phyloP scores from a whole-genome alignment of 768 basidiomycete genomes.

The Fomitopsis pulvina region DNA sequence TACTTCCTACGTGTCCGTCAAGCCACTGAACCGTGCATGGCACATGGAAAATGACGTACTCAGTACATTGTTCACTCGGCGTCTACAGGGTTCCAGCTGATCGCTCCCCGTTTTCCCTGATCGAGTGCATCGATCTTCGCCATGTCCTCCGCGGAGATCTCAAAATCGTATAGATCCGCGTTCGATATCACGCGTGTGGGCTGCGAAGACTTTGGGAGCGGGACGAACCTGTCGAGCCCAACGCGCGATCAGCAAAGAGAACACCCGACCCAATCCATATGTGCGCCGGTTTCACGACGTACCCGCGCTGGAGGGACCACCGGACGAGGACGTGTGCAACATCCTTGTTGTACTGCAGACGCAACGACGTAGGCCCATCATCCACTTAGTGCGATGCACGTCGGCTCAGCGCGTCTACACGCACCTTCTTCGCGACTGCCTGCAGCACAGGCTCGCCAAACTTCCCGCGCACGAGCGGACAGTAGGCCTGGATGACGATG shows the following conservation, averaged over 20 bases:
- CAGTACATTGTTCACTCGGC: constrained; percentile 10
- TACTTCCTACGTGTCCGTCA: too few relatives aligned
- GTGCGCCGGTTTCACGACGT: constrained; percentile 15
- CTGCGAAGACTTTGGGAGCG: constrained; percentile 77
- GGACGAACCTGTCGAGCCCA: constrained; percentile 55
- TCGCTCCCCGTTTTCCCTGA: constrained; percentile 60
- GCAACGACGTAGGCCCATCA: too few relatives aligned
- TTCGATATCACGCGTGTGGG: constrained; percentile 69
- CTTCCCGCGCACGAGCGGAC: constrained; percentile 55
- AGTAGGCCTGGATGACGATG: constrained; percentile 40
- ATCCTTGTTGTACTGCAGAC: constrained; percentile 35
- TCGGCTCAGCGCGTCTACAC: too few relatives aligned
- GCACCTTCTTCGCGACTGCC: constrained; percentile 50
- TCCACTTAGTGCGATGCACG: too few relatives aligned
- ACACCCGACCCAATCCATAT: too few relatives aligned
- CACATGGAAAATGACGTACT: too few relatives aligned
- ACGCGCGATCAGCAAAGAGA: too few relatives aligned
- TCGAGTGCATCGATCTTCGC: constrained; percentile 60
- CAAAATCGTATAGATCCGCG: constrained; percentile 69
- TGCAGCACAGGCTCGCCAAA: constrained; percentile 45
- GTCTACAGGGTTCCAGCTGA: constrained; percentile 84
- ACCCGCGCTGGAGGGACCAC: constrained; percentile 88
- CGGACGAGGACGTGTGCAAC: constrained; percentile 81
- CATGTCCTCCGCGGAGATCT: constrained; percentile 61
- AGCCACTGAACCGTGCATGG: too few relatives aligned